Conservation (phyloP, 2,329 filamentous ascomycete species). For the Phaeoacremonium minimum region DNA sequence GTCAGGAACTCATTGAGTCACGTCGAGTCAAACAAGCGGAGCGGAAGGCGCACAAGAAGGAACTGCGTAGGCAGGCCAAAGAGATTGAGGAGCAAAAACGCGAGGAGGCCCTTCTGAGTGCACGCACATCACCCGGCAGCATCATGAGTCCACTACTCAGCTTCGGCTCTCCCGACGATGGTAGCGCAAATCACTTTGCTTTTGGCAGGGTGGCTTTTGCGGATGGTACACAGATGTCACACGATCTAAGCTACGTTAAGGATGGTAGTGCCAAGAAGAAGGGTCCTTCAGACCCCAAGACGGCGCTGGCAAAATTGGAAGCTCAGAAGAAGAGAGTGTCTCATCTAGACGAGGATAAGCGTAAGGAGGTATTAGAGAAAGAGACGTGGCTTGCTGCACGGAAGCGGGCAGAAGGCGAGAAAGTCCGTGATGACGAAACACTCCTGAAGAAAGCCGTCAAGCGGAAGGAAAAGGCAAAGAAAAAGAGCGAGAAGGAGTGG, state of each 20-base stretch:
- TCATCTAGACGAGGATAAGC: constrained; percentile 73
- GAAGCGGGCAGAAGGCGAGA: constrained; percentile 83
- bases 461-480: constrained; percentile 84
- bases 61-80: constrained; percentile 71
- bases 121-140: constrained; percentile 54
- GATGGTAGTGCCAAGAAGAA: constrained; percentile 56
- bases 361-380: constrained; percentile 85
- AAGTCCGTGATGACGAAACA: constrained; percentile 79
- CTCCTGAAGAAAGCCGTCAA: constrained; percentile 93
- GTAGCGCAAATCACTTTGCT: constrained; percentile 62
- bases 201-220: constrained; percentile 90
- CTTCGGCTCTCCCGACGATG: constrained; percentile 34
- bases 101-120: constrained; percentile 56
- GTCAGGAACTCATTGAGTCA: constrained; percentile 88
- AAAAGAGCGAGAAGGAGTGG: constrained; percentile 90
- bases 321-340: constrained; percentile 79
- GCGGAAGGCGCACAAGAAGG: constrained; percentile 85
- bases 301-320: constrained; percentile 79
- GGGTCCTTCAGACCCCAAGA: constrained; percentile 79
- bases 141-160: constrained; percentile 53
- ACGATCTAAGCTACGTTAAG: constrained; percentile 60
- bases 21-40: constrained; percentile 83
- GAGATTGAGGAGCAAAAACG: constrained; percentile 70
- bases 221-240: constrained; percentile 76
- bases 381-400: constrained; percentile 91